phyloP scores from a whole-genome alignment of 2,329 filamentous ascomycete species.

The Fusarium sp. region DNA sequence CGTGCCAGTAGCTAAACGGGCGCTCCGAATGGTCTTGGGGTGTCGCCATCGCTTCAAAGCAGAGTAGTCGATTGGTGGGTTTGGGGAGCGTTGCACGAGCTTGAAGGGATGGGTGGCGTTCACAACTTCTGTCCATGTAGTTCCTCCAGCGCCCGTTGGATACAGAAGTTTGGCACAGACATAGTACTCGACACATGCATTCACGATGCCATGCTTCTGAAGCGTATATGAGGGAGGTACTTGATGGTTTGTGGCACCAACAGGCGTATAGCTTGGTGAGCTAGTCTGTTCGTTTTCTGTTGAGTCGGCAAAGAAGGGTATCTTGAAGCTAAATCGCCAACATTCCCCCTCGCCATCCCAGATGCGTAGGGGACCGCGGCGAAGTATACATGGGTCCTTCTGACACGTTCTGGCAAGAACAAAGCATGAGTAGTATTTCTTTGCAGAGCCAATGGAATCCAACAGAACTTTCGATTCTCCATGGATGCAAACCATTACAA shows the following conservation, averaged over 20 bases:
- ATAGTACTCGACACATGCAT: slow-evolving; percentile 48
- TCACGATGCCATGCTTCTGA: not conserved
- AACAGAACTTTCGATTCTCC: too few species aligned
- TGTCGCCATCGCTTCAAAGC: not conserved
- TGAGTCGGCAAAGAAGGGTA: slow-evolving; percentile 46
- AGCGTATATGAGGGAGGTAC: slow-evolving; percentile 16
- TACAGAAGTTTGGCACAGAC: slow-evolving; percentile 47
- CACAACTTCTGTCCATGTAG: not conserved
- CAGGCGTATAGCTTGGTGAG: not conserved
- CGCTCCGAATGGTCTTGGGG: slow-evolving; percentile 15
- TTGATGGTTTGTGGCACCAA: not conserved
- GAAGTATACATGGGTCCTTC: fast-evolving
- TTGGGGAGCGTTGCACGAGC: slow-evolving; percentile 9
- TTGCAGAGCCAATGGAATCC: too few species aligned
- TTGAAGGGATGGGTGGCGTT: slow-evolving; percentile 42
- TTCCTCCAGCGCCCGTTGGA: not conserved
- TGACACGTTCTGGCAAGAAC: slow-evolving; percentile 7
- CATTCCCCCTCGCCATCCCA: not conserved
- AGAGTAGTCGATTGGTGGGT: slow-evolving; percentile 38
- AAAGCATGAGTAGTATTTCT: not conserved
- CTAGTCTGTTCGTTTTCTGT: not conserved
- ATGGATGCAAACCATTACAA: slow-evolving; percentile 38
- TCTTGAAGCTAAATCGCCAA: not conserved
- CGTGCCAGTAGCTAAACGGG: slow-evolving; percentile 49
- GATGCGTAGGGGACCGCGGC: slow-evolving; percentile 44